Evolutionary conservation across 2,329 filamentous ascomycete genomes (phyloP), one percentile per base, ranked within the genome.

Genomic region (Aspergillus pseudonomiae): DNA sequence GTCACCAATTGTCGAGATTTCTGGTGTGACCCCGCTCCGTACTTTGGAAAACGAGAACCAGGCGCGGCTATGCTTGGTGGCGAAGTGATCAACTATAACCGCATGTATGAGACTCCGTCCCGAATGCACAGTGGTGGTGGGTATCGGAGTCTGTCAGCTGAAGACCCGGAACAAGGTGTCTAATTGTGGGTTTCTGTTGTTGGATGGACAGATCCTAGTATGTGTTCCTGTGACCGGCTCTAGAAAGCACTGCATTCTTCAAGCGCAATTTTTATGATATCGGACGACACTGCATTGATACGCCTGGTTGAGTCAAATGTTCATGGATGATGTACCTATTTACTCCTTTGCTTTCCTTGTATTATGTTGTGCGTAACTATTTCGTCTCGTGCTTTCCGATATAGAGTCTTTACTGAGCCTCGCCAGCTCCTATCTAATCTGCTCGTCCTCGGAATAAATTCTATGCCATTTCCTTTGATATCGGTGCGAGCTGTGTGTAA

Each of bases 1-100:
- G 71, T 96, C n/a, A 86, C 89, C 63, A 99, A 99, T 75, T 99
- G 95, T 79, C 90, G 88, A 68, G 96, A 99, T 78, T 99, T 99
- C 77, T 98, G 94, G 93, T 94, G 91, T 72, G 95, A 98, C 75
- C 88, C 92, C 1, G 89, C 91, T 2, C 91, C 94, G 0, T 77
- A 96, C 21, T 94, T 97, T 75, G 88, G 90, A 12, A 87, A 85
- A 70, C 86, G 90, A 63, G 88, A 92, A 71, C 90, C 87, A 57
- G 94, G 94, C 14, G 84, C 85, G 50, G 93, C 91, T 0, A 81
- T 93, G 75, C 80, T 99, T 9, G 92, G 89, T 16, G 94, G 95
- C 2, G 85, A 91, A 71, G 81, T 85, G 45, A 87, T 99, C 54
- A 93, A 97, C 79, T 99, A 97, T 78, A 91, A 91, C 24, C 87